A percentile compares a stretch with the other conserved stretches of the same genome.
These are phyloP conservation scores for Suillus lakei DNA, from an alignment of 768 basidiomycete genomes.

Conservation along the genomic window DNA sequence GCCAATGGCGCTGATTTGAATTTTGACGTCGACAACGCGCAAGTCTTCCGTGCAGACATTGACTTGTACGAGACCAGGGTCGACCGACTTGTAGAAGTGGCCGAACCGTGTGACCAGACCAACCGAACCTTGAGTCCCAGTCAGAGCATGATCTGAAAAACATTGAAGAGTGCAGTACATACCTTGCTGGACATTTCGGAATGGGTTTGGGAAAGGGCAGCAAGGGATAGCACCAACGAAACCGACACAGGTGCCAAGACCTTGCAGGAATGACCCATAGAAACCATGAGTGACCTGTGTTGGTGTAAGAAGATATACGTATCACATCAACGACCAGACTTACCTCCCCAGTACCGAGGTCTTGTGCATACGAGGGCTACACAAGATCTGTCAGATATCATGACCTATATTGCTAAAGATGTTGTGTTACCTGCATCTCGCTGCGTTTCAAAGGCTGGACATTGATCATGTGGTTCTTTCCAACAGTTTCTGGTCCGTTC, in stretches of 20 bases:
- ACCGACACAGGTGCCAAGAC: constrained; percentile 70
- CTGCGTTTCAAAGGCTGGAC: constrained; percentile 86
- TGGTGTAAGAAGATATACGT: constrained; percentile 7
- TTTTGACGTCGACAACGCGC: constrained; percentile 90
- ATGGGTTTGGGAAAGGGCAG: constrained; percentile 85
- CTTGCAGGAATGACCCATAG: constrained; percentile 82
- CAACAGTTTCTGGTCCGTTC: constrained; percentile 21
- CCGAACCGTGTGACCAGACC: constrained; percentile 94
- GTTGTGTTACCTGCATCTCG: constrained; percentile 78
- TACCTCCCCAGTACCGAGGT: constrained; percentile 72
- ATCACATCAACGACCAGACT: constrained; percentile 9
- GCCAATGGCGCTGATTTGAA: constrained; percentile 90
- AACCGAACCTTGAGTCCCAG: constrained; percentile 64
- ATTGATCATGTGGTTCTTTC: constrained; percentile 57
- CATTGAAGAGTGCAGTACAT: constrained; percentile 17
- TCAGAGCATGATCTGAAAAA: constrained; percentile 22
- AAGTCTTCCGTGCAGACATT: constrained; percentile 94
- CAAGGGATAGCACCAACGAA: constrained; percentile 80
- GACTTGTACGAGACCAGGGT: constrained; percentile 89
- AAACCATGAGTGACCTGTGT: constrained; percentile 78
- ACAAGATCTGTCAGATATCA: not conserved
- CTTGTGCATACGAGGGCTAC: constrained; percentile 92
- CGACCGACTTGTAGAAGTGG: constrained; percentile 95
- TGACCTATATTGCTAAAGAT: not conserved
- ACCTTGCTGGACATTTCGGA: constrained; percentile 87